These are phyloP conservation scores for Calonectria leucothoes DNA, from an alignment of 2,329 filamentous ascomycete genomes.

Conservation along the genomic window DNA sequence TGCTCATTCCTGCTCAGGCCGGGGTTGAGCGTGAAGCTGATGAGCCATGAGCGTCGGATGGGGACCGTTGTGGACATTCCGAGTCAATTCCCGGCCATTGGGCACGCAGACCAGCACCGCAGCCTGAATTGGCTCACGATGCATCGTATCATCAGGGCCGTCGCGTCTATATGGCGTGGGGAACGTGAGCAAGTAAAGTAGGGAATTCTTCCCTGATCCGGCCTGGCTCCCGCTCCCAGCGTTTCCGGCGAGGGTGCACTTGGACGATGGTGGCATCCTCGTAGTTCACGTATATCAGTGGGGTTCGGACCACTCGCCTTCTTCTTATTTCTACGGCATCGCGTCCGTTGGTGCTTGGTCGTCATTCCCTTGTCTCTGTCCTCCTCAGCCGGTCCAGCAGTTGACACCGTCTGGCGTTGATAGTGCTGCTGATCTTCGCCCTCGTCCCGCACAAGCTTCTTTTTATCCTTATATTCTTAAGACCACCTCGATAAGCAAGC, in stretches of 20 bases:
- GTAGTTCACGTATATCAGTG: slow-evolving; percentile 19
- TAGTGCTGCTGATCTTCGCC: slow-evolving; percentile 7
- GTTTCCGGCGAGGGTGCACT: slow-evolving; percentile 1
- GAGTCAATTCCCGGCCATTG: background rate
- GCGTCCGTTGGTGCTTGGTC: slow-evolving; percentile 21
- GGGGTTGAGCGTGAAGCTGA: background rate
- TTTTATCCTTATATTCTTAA: background rate
- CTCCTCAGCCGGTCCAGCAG: background rate
- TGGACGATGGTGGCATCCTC: background rate
- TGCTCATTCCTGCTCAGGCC: slow-evolving; percentile 53
- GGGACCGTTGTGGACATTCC: slow-evolving; percentile 3
- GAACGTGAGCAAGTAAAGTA: slow-evolving; percentile 38
- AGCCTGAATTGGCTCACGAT: slow-evolving; percentile 2
- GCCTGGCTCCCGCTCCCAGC: slow-evolving; percentile 36
- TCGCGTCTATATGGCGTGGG: slow-evolving; percentile 20
- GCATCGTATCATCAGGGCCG: slow-evolving; percentile 22
- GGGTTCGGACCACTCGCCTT: slow-evolving; percentile 21
- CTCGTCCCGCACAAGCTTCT: background rate
- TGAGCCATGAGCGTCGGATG: background rate
- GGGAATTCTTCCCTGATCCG: slow-evolving; percentile 34
- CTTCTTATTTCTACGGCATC: slow-evolving; percentile 41
- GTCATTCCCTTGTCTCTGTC: slow-evolving; percentile 12
- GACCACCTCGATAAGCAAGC: background rate
- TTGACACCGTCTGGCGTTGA: background rate
- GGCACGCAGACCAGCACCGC: background rate